Evolutionary conservation across 306 rosid species (phyloP).

Genomic region (Castanea mollissima): DNA sequence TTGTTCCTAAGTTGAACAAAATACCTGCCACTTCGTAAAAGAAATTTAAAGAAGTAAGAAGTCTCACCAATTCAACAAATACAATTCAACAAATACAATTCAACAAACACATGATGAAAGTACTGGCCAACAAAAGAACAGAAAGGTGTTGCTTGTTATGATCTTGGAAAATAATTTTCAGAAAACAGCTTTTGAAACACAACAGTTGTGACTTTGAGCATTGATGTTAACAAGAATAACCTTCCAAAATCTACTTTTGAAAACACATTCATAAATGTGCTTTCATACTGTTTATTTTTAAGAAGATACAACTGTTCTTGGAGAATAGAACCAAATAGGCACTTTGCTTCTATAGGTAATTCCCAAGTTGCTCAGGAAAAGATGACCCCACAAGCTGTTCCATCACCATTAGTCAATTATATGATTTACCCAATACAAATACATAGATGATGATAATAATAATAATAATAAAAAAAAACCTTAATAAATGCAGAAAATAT

Average conservation of each 20-base stretch:
- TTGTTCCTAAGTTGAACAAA: background rate
- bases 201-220: background rate
- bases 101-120: background rate
- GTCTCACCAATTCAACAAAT: background rate
- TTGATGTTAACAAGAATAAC: background rate
- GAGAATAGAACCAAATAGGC: background rate
- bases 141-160: background rate
- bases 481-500: no score
- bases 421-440: background rate
- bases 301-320: background rate
- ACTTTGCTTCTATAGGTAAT: background rate
- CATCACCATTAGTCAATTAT: background rate
- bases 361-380: background rate
- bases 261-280: background rate
- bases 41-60: background rate
- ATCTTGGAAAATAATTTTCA: background rate
- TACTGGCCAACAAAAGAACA: background rate
- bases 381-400: background rate
- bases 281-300: background rate
- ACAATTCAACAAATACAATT: background rate
- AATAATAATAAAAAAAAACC: no score
- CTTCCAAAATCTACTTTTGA: background rate
- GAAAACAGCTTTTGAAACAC: background rate
- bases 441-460: no score
- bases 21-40: background rate